Evolutionary conservation across 805 yeast species (phyloP), one percentile per base, ranked within the genome.

Genomic region (Wickerhamiella slavikovae): DNA sequence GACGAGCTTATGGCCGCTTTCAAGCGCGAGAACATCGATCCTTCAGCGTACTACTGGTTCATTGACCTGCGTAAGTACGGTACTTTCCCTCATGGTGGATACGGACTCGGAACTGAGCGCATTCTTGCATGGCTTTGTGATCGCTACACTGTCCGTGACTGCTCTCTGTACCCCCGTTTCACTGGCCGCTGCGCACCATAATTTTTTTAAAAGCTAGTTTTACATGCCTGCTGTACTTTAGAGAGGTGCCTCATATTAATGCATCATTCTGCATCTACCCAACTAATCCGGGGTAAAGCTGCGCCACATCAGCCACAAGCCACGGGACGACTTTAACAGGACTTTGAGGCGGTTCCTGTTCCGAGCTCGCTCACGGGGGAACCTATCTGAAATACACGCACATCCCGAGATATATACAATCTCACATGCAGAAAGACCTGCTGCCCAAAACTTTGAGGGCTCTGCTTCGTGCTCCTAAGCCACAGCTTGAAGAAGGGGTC

Each of bases 31-130:
- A 71, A 72, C 34, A 78, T 89, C 47, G 72, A 71, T 51, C 64
- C 79, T 32, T 68, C 61, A 15, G 63, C 85, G 20, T 89, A 89
- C 68, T 83, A 85, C 65, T 89, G 95, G 95, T 91, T 78, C 58
- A 68, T 69, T 35, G 98, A 89, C 52, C 85, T 76, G 60, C 72
- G 98, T 58, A 74, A 76, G 58, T 89, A 89, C 58, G 99, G 99
- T 54, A 75, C 95, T 9, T 77, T 79, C 58, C 95, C 95, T 24
- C 98, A 89, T 51, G 99, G 99, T 55, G 99, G 99, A 42, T 89
- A 89, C 60, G 99, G 99, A 48, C 58, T 89, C 41, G 99, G 99
- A 42, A 80, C 94, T 21, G 99, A 89, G 62, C 76, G 99, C 60
- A 79, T 89, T 48, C 65, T 89, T 43, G 98, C 98, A 23, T 89